Base-by-base conservation (phyloP, 1,284 basidiomycete species). In the Lentinula novae-zelandiae region DNA sequence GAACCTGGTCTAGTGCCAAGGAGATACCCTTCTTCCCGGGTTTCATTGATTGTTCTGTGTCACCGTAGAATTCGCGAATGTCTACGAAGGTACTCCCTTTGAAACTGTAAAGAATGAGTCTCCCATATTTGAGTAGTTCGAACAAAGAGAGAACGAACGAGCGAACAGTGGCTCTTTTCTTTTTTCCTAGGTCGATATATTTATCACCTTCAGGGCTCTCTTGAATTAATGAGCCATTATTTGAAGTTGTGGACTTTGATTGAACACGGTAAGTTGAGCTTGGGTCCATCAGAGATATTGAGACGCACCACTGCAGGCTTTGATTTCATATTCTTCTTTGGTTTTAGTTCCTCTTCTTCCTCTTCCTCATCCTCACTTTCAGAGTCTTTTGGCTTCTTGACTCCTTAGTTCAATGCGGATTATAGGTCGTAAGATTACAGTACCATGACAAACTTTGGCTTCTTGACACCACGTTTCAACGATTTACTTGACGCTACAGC, bases 1-100 rank as follows among this genome's bases (percentile, higher is more conserved):
- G 46, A 49, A 90, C 89, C 80, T 92, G 90, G 40, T 93, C 92
- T 0, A 74, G 51, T 9, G 75, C 75, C n/a, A 95, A 76, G 0
- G 86, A 82, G 60, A 95, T 89, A 6, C 92, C 57, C 51, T 94
- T 94, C 72, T 89, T 89, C 0, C 91, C 90, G 0, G 92, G 92
- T 65, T 90, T 92, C 44, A 46, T 46, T 12, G 44, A 46, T 22
- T 39, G 13, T 63, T 85, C 79, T n/a, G 86, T 81, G 4, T 82
- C 79, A 55, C 74, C 82, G 67, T 89, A 95, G 67, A 80, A 93
- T 72, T 95, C 92, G 57, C 93, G 84, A 58, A 95, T 88, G 69
- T 95, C 90, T 15, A 95, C 69, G 53, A 86, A 76, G 1, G 78
- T 67, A 56, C 61, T 71, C 67, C 86, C 87, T 73, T 93, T 93